Evolutionary conservation across 176 grass and related monocot species (phyloP).

Genomic region (Rhynchospora pubera): DNA sequence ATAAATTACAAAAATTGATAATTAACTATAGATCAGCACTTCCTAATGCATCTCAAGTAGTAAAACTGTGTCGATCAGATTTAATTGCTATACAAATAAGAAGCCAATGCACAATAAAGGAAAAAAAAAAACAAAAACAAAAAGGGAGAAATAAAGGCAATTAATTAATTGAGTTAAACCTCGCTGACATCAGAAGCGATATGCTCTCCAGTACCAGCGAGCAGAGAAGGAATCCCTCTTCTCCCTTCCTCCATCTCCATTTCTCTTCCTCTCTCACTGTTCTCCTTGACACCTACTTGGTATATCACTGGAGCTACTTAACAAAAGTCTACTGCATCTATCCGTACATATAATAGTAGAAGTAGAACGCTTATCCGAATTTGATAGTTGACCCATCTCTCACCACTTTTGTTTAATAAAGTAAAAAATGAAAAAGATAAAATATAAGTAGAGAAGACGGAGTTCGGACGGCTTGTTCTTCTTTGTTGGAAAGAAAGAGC

Average conservation of each 20-base stretch:
- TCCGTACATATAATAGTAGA: not conserved
- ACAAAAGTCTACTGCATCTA: not conserved
- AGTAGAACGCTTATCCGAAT: not conserved
- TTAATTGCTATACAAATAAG: not conserved
- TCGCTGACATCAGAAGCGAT: constrained; percentile 63
- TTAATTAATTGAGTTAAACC: constrained; percentile 21
- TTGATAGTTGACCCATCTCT: not conserved
- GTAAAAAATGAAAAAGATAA: no score
- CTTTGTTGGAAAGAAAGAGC: no score
- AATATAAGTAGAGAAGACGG: no score
- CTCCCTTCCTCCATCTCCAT: constrained; percentile 47
- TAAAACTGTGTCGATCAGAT: not conserved
- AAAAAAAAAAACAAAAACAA: not conserved
- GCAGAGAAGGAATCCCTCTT: constrained; percentile 53
- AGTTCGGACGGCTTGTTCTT: no score
- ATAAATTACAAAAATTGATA: not conserved
- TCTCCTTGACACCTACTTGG: constrained; percentile 10
- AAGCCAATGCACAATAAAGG: not conserved
- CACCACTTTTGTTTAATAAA: not conserved
- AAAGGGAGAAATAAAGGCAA: not conserved
- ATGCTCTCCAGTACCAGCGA: constrained; percentile 46
- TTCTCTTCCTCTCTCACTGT: constrained; percentile 17
- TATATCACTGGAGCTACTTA: not conserved
- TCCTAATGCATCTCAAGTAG: not conserved
- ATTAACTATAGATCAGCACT: not conserved